A percentile compares a stretch with the other conserved stretches of the same genome.
phyloP scores from a whole-genome alignment of 2,329 filamentous ascomycete genomes.

The Oidium heveae region DNA sequence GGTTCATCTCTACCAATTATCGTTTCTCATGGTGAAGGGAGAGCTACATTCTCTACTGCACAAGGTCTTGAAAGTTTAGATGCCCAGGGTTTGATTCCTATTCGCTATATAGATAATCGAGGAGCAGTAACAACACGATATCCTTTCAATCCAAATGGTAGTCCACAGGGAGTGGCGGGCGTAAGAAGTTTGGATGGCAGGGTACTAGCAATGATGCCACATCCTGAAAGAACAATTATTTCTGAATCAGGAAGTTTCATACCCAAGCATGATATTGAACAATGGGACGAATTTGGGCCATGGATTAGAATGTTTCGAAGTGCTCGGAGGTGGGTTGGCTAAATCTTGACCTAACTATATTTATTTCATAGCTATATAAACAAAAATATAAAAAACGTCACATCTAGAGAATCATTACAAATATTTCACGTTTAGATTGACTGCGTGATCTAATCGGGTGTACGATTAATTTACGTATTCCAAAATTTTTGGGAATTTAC shows the following conservation, averaged over 20 bases:
- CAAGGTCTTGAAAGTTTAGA: constrained; percentile 28
- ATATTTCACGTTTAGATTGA: no score
- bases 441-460: no score
- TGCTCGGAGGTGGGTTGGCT: constrained; percentile 39
- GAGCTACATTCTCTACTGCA: constrained; percentile 41
- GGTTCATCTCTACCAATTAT: constrained; percentile 63
- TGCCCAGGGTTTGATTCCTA: constrained; percentile 41
- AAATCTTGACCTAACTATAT: neutral
- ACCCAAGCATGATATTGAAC: constrained; percentile 25
- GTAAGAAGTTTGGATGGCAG: constrained; percentile 39
- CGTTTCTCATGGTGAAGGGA: constrained; percentile 76
- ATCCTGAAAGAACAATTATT: constrained; percentile 45
- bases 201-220: constrained; percentile 50
- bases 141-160: constrained; percentile 64
- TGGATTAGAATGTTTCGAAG: constrained; percentile 50
- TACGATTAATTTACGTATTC: neutral
- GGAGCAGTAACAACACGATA: constrained; percentile 54
- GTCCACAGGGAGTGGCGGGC: constrained; percentile 41
- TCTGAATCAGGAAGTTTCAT: constrained; percentile 41
- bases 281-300: constrained; percentile 45
- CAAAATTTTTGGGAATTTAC: neutral
- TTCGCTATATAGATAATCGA: constrained; percentile 72
- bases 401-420: no score
- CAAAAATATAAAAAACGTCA: no score
- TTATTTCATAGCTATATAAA: no score